Evolutionary conservation across 139 green algal species (phyloP).

Genomic region (Chlorella sp.): DNA sequence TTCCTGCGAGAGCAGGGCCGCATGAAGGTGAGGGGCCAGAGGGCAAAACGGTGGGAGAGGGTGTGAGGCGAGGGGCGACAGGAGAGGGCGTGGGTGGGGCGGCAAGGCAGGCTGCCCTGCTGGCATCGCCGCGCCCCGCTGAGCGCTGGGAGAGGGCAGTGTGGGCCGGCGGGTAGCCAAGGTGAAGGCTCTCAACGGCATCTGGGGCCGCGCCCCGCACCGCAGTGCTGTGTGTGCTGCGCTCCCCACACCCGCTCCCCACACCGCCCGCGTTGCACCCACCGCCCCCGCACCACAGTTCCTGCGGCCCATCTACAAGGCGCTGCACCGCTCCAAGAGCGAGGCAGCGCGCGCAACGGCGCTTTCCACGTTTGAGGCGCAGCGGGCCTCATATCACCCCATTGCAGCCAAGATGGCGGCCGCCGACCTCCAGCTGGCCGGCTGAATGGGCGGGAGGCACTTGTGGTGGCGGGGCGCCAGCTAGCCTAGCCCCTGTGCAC

Average conservation of each 20-base stretch:
- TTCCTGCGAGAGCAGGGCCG: conserved; percentile 73
- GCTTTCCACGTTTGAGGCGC: conserved; percentile 62
- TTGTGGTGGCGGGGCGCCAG: background rate
- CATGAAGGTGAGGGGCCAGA: conserved; percentile 67
- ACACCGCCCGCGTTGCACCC: background rate
- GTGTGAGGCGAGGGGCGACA: background rate
- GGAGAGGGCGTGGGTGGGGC: background rate
- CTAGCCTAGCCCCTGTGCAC: background rate
- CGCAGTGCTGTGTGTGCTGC: background rate
- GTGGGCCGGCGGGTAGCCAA: background rate
- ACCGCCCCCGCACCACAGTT: background rate
- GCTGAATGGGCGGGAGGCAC: background rate
- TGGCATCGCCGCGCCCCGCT: no score
- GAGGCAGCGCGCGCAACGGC: conserved; percentile 46
- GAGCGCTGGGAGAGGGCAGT: background rate
- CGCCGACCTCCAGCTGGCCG: conserved; percentile 10
- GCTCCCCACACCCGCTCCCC: background rate
- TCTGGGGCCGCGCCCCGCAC: background rate
- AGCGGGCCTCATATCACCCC: conserved; percentile 73
- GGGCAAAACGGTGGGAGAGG: background rate
- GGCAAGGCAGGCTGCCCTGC: background rate
- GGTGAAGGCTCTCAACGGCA: background rate
- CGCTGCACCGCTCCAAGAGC: conserved; percentile 47
- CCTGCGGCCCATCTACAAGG: conserved; percentile 75
- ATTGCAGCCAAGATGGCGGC: conserved; percentile 63